Evolutionary conservation across 83 land plant species (phyloP).

Genomic region (Diphasiastrum complanatum): DNA sequence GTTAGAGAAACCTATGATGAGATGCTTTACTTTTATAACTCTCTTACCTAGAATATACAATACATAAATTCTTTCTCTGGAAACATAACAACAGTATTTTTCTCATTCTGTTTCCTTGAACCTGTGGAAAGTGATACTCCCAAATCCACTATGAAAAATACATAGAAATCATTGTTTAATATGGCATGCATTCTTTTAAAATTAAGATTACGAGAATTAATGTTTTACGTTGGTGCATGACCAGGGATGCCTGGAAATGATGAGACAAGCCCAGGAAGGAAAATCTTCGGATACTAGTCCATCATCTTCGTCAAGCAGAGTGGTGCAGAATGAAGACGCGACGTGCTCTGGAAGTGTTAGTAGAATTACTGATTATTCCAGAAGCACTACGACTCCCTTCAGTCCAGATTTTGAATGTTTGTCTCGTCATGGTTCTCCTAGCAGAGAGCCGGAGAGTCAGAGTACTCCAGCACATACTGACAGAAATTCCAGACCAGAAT

Average conservation of each 20-base stretch:
- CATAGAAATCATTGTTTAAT: neutral
- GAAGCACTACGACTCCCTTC: neutral
- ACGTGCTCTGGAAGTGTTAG: no score
- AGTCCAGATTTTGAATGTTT: slow-evolving; percentile 1
- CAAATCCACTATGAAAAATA: neutral
- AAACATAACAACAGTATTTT: neutral
- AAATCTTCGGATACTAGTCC: slow-evolving; percentile 6
- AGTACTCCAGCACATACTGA: no score
- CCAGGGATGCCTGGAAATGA: slow-evolving; percentile 13
- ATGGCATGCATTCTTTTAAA: neutral
- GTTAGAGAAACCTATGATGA: no score
- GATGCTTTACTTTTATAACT: no score
- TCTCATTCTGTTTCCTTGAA: neutral
- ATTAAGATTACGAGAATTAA: neutral
- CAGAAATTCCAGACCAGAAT: slow-evolving; percentile 1
- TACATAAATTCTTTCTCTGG: neutral
- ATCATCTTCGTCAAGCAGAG: slow-evolving; percentile 11
- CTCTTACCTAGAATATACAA: neutral
- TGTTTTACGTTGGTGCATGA: neutral
- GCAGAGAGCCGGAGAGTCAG: neutral
- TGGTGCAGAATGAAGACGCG: neutral
- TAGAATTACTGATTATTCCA: no score
- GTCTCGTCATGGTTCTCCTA: slow-evolving; percentile 7
- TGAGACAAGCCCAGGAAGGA: slow-evolving; percentile 1
- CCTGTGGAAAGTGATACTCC: neutral